A percentile compares a stretch with the other conserved stretches of the same genome.
These are phyloP conservation scores for Microbotryum lychnidis-dioicae DNA, from an alignment of 1,284 basidiomycete species.

Conservation along the genomic window DNA sequence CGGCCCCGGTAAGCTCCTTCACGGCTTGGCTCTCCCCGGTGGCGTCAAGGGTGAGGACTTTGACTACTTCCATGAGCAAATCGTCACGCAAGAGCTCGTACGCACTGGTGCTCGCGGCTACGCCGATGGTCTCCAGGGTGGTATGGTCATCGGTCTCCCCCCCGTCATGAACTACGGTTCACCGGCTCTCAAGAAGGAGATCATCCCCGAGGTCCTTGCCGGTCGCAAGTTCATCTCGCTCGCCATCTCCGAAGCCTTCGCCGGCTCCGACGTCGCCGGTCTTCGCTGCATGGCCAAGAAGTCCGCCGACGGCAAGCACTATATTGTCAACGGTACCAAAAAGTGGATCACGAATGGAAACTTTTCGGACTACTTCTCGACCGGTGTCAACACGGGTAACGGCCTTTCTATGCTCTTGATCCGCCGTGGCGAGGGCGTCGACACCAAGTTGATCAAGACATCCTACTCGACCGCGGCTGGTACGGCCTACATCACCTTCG, in stretches of 20 bases:
- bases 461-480: conserved; percentile 53
- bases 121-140: conserved; percentile 15
- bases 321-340: conserved; percentile 61
- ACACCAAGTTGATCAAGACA: conserved; percentile 78
- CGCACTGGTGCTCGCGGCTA: conserved; percentile 71
- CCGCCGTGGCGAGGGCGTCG: conserved; percentile 50
- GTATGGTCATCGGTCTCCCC: conserved; percentile 41
- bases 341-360: conserved; percentile 40
- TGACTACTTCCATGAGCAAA: conserved; percentile 75
- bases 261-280: conserved; percentile 43
- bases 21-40: conserved; percentile 69
- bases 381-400: conserved; percentile 47
- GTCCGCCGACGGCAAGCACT: conserved; percentile 63
- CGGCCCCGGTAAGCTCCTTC: conserved; percentile 66
- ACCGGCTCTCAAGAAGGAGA: conserved; percentile 62
- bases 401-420: conserved; percentile 75
- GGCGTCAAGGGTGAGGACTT: conserved; percentile 84
- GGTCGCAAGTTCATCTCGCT: conserved; percentile 75
- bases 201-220: conserved; percentile 70
- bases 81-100: conserved; percentile 76
- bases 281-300: conserved; percentile 67
- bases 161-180: conserved; percentile 69
- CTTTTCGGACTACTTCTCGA: conserved; percentile 29
- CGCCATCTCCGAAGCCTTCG: conserved; percentile 83
- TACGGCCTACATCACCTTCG: conserved; percentile 71